These are phyloP conservation scores for Kwoniella botswanensis DNA, from an alignment of 768 basidiomycete genomes.

Conservation along the genomic window DNA sequence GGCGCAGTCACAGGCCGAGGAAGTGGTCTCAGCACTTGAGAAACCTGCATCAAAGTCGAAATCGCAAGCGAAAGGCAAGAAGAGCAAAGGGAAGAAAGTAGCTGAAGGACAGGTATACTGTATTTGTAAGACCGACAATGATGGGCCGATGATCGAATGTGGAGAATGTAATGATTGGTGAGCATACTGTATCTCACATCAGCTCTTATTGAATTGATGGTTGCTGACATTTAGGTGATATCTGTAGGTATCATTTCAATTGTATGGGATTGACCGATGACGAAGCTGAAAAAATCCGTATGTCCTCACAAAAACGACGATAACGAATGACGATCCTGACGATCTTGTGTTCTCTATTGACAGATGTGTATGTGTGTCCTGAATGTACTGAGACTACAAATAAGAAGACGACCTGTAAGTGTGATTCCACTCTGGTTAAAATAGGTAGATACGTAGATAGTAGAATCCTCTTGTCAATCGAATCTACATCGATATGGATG, in stretches of 20 bases:
- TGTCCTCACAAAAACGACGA: slow-evolving; percentile 11
- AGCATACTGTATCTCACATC: slow-evolving; percentile 14
- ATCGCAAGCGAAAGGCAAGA: slow-evolving; percentile 5
- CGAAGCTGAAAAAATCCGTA: slow-evolving; percentile 44
- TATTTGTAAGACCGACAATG: slow-evolving; percentile 37
- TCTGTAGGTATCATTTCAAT: slow-evolving; percentile 48
- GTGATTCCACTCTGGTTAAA: neutral
- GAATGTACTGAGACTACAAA: slow-evolving; percentile 35
- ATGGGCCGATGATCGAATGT: slow-evolving; percentile 52
- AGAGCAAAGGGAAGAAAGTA: slow-evolving; percentile 28
- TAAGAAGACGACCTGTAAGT: slow-evolving; percentile 40
- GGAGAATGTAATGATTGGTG: slow-evolving; percentile 52
- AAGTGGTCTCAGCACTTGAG: neutral
- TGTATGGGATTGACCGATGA: slow-evolving; percentile 40
- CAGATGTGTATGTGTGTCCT: slow-evolving; percentile 43
- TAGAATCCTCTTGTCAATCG: slow-evolving; percentile 8
- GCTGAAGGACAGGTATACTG: slow-evolving; percentile 37
- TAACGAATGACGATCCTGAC: slow-evolving; percentile 1
- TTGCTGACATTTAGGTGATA: slow-evolving; percentile 11
- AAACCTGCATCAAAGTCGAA: neutral
- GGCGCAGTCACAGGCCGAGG: neutral
- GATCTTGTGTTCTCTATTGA: neutral
- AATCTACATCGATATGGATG: neutral
- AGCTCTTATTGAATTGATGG: neutral
- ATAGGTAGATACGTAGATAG: slow-evolving; percentile 25